Percentiles rank a stretch among this genome's conserved stretches.
These are phyloP conservation scores for Colletotrichum nymphaeae DNA, from an alignment of 2,329 filamentous ascomycete genomes.

Conservation along the genomic window DNA sequence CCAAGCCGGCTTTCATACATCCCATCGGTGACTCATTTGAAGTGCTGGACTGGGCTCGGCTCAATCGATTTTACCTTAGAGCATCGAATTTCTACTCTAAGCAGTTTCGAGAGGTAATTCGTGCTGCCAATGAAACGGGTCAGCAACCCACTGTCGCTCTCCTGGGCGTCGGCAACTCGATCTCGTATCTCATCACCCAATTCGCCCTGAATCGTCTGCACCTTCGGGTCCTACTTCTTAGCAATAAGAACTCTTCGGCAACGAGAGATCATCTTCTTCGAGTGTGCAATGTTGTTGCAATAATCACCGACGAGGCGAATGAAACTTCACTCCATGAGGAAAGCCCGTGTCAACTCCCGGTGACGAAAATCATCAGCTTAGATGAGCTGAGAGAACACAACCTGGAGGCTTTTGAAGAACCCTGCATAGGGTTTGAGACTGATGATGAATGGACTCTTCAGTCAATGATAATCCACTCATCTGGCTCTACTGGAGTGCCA, in stretches of 20 bases:
- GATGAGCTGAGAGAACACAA: not conserved
- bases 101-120: not conserved
- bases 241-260: slow-evolving; percentile 22
- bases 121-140: not conserved
- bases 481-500: slow-evolving; percentile 22
- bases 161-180: slow-evolving; percentile 7
- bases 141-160: slow-evolving; percentile 21
- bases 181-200: slow-evolving; percentile 21
- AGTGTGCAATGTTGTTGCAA: slow-evolving; percentile 1
- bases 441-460: slow-evolving; percentile 27
- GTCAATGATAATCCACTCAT: slow-evolving; percentile 30
- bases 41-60: not conserved
- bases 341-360: not conserved
- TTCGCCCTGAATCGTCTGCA: slow-evolving; percentile 13
- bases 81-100: not conserved
- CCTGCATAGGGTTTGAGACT: not conserved
- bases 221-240: slow-evolving; percentile 8
- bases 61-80: not conserved
- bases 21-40: slow-evolving; percentile 4
- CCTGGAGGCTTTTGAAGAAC: too few species aligned
- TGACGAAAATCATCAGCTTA: not conserved
- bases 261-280: slow-evolving; percentile 14
- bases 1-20: slow-evolving; percentile 13
- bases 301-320: slow-evolving; percentile 14
- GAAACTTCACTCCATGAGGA: not conserved